Base-by-base conservation (phyloP, 129 eudicot genomes). In the Flaveria sonorensis region DNA sequence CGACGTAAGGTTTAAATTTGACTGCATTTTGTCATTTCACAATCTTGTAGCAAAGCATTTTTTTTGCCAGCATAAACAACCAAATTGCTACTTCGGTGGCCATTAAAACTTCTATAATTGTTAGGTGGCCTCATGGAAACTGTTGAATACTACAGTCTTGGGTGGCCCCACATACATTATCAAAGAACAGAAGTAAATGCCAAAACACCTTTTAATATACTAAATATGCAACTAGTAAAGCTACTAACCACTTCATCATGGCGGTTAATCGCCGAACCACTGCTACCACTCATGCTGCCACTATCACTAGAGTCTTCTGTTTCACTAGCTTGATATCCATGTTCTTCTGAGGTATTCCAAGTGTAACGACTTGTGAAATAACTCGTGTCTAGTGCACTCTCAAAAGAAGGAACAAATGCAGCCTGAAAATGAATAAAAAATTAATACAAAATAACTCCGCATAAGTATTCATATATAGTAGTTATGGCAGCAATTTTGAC, bases 351-450 rank as follows among this genome's bases (percentile, higher is more conserved):
- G 70, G 93, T 81, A 60, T 95, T 95, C 99, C 99, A 95, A 4
- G 95, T 88, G 85, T 76, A 88, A 20, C 99, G 96, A 70, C 99
- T 95, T 28, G 97, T 91, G 80, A 95, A 95, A 83, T 95, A 95
- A 62, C 99, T 95, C 0, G 99, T 95, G 80, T 95, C 99, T 75
- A 81, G 81, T 52, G 96, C 95, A 82, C 96, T 87, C 76, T 95
- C 99, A 1, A 91, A 95, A 12, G 96, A 85, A 66, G 99, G 99
- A 72, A 95, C 87, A 88, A 95, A 95, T 61, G 99, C 99, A 36
- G 99, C 99, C 99, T 95, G 83, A 40, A 30, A 74, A 73, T 23
- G 16, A 79, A 48, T 21, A 72, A n/a, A 46, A 52, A 60, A 21
- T 39, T 2, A 79, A 56, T 71, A 78, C 57, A 78, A 39, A 51